phyloP scores from a whole-genome alignment of 1,139 yeast genomes.

The Nakaseomyces sp. region DNA sequence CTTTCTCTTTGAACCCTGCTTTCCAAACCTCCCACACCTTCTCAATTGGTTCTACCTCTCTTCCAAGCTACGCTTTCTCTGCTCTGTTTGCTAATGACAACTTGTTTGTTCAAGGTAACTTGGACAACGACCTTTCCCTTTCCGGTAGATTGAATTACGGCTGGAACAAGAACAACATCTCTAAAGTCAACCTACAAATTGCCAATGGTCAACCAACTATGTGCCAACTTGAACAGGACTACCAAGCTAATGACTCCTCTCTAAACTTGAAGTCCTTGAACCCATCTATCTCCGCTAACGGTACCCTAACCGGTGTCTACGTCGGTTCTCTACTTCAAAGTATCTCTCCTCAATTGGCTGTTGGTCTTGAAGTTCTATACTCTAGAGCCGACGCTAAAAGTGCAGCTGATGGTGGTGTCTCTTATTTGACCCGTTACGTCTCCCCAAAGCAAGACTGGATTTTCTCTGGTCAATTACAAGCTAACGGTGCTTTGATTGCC shows the following conservation, averaged over 20 bases:
- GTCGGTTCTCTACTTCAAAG: constrained; percentile 89
- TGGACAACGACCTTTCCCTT: constrained; percentile 78
- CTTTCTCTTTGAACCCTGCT: constrained; percentile 83
- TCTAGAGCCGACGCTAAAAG: constrained; percentile 63
- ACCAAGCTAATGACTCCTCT: constrained; percentile 81
- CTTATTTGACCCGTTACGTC: constrained; percentile 85
- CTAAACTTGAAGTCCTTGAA: constrained; percentile 84
- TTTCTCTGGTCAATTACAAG: constrained; percentile 89
- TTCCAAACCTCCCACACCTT: constrained; percentile 97
- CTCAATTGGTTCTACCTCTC: constrained; percentile 74
- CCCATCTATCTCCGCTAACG: constrained; percentile 70
- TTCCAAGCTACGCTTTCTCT: constrained; percentile 88
- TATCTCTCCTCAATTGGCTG: constrained; percentile 68
- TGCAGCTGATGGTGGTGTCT: constrained; percentile 89
- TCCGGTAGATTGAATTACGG: constrained; percentile 89
- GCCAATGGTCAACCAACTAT: constrained; percentile 86
- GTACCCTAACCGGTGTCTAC: constrained; percentile 76
- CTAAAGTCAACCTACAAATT: constrained; percentile 83
- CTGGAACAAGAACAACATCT: constrained; percentile 71
- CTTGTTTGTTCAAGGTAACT: constrained; percentile 80
- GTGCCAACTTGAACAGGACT: constrained; percentile 95
- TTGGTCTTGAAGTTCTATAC: constrained; percentile 91
- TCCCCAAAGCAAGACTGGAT: constrained; percentile 69
- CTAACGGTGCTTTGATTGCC: constrained; percentile 81
- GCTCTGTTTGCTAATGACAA: constrained; percentile 86